These are phyloP conservation scores for Cladosporium sp. DNA, from an alignment of 2,329 filamentous ascomycete species.

Conservation along the genomic window DNA sequence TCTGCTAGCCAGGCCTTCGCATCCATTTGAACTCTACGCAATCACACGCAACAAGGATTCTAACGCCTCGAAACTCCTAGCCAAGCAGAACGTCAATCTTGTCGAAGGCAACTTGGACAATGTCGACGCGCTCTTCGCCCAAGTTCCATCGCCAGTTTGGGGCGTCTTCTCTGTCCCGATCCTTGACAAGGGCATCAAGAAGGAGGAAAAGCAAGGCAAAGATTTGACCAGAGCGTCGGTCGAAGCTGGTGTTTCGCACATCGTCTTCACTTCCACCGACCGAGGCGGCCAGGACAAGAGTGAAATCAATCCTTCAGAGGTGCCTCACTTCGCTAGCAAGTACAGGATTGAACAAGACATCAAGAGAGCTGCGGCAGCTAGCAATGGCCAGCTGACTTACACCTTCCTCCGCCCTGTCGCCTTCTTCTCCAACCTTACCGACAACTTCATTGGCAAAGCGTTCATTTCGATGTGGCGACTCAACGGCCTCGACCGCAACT, in stretches of 20 bases:
- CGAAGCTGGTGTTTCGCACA: slow-evolving; percentile 59
- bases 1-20: slow-evolving; percentile 40
- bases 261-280: slow-evolving; percentile 56
- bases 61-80: slow-evolving; percentile 44
- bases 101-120: slow-evolving; percentile 62
- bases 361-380: neutral
- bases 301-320: slow-evolving; percentile 55
- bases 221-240: slow-evolving; percentile 55
- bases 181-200: slow-evolving; percentile 19
- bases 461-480: slow-evolving; percentile 50
- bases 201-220: slow-evolving; percentile 59
- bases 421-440: slow-evolving; percentile 63
- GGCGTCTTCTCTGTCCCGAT: slow-evolving; percentile 33
- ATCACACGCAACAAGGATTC: slow-evolving; percentile 61
- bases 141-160: slow-evolving; percentile 32
- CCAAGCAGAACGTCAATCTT: slow-evolving; percentile 53
- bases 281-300: slow-evolving; percentile 59
- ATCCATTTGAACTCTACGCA: slow-evolving; percentile 54
- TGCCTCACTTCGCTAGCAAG: slow-evolving; percentile 65
- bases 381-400: slow-evolving; percentile 57
- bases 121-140: slow-evolving; percentile 51
- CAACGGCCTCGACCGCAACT: slow-evolving; percentile 23
- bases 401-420: slow-evolving; percentile 64
- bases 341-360: slow-evolving; percentile 61
- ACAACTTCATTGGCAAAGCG: slow-evolving; percentile 51